Conservation (phyloP, 176 grass and related monocot species). For the Pontederia paniculata region DNA sequence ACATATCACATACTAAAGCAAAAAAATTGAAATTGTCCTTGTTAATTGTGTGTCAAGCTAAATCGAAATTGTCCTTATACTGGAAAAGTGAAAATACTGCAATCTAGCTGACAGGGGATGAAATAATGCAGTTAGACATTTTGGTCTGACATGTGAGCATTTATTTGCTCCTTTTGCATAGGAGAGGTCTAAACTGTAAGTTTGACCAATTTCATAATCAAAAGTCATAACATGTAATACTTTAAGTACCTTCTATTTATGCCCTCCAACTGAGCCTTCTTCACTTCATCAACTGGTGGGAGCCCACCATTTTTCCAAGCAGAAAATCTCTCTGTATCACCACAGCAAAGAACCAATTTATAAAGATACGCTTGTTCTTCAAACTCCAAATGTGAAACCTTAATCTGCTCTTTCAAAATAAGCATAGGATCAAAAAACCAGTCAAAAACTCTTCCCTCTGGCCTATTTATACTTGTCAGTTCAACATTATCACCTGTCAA, state of each 20-base stretch:
- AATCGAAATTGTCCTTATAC: no score
- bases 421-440: slow-evolving; percentile 25
- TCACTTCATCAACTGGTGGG: slow-evolving; percentile 12
- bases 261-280: slow-evolving; percentile 22
- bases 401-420: slow-evolving; percentile 16
- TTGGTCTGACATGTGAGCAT: no score
- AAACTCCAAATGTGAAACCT: neutral
- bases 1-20: no score
- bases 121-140: no score
- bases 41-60: no score
- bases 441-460: slow-evolving; percentile 22
- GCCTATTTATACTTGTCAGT: slow-evolving; percentile 17
- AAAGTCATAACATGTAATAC: no score
- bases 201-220: no score
- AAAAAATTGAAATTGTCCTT: no score
- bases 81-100: no score
- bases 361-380: slow-evolving; percentile 13
- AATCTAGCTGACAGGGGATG: no score
- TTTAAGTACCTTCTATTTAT: slow-evolving; percentile 15
- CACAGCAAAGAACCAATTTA: slow-evolving; percentile 16
- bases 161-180: no score
- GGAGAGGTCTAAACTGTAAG: no score
- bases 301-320: slow-evolving; percentile 12
- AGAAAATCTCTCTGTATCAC: slow-evolving; percentile 4
- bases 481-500: slow-evolving; percentile 17